Evolutionary conservation across 2,329 filamentous ascomycete species (phyloP).

Genomic region (Diaporthe vaccinii): DNA sequence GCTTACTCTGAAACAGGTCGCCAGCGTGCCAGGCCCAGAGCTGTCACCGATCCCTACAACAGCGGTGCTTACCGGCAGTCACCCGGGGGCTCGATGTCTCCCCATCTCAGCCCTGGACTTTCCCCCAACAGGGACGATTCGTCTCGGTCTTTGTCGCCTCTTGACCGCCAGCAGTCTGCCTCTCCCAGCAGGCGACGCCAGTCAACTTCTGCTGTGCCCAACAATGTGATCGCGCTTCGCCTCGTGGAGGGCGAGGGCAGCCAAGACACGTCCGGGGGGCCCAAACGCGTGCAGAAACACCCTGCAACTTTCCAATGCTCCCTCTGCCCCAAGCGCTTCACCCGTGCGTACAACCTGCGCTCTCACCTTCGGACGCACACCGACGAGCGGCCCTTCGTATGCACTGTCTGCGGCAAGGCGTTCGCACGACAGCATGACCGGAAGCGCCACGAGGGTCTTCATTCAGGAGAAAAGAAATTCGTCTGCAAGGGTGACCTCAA

Average conservation of each 20-base stretch:
- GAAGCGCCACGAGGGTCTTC: slow-evolving; percentile 95
- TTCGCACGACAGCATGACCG: slow-evolving; percentile 98
- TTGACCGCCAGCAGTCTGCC: slow-evolving; percentile 64
- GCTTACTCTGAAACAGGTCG: slow-evolving; percentile 54
- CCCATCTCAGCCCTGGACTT: slow-evolving; percentile 62
- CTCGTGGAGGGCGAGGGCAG: slow-evolving; percentile 82
- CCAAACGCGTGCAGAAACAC: slow-evolving; percentile 95
- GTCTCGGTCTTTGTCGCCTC: slow-evolving; percentile 70
- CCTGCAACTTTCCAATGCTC: slow-evolving; percentile 96
- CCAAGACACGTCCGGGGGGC: slow-evolving; percentile 74
- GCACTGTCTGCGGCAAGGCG: slow-evolving; percentile 95
- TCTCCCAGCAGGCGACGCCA: slow-evolving; percentile 67
- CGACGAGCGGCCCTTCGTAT: slow-evolving; percentile 96
- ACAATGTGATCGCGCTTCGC: slow-evolving; percentile 83
- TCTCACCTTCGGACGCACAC: slow-evolving; percentile 97
- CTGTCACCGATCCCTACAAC: slow-evolving; percentile 73
- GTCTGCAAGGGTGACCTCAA: slow-evolving; percentile 94
- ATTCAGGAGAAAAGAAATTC: slow-evolving; percentile 98
- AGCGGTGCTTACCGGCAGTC: slow-evolving; percentile 58
- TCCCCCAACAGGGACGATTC: slow-evolving; percentile 59
- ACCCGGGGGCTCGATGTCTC: slow-evolving; percentile 60
- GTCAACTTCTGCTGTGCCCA: slow-evolving; percentile 73
- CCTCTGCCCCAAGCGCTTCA: slow-evolving; percentile 95
- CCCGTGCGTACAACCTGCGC: slow-evolving; percentile 93
- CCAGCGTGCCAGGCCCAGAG: slow-evolving; percentile 63